phyloP scores from a whole-genome alignment of 768 basidiomycete species.

The Sporobolomyces phaffii region DNA sequence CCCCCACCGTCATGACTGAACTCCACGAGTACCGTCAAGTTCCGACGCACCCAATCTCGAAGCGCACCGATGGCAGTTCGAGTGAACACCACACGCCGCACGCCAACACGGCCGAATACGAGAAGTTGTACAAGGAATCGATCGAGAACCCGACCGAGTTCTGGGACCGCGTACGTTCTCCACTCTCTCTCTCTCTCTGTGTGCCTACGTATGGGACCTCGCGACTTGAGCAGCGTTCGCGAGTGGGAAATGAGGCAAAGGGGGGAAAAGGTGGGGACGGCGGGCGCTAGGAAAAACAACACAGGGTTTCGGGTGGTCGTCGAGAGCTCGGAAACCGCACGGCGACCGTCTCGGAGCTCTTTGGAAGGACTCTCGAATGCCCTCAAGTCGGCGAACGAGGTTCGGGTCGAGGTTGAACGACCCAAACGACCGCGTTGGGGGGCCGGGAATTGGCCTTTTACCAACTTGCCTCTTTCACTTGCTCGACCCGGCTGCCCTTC shows the following conservation, averaged over 20 bases:
- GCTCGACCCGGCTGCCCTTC: no score
- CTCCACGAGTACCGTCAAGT: conserved; percentile 17
- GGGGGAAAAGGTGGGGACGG: conserved; percentile 3
- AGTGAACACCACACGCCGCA: conserved; percentile 31
- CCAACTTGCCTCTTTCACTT: no score
- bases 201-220: no score
- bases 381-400: background rate
- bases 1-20: conserved; percentile 5
- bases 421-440: background rate
- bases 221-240: background rate
- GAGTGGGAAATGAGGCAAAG: background rate
- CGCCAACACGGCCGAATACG: conserved; percentile 34
- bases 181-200: background rate
- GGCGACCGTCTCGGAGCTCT: background rate
- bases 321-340: no score
- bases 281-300: background rate
- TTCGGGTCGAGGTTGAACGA: background rate
- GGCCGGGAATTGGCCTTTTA: no score
- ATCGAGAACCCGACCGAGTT: conserved; percentile 34
- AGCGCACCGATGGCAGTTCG: conserved; percentile 17
- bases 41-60: conserved; percentile 23
- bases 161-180: conserved; percentile 39
- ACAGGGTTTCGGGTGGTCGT: no score
- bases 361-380: no score
- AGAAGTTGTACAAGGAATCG: conserved; percentile 35